Evolutionary conservation across 2,329 filamentous ascomycete species (phyloP).

Genomic region (Penicillium brevicompactum): DNA sequence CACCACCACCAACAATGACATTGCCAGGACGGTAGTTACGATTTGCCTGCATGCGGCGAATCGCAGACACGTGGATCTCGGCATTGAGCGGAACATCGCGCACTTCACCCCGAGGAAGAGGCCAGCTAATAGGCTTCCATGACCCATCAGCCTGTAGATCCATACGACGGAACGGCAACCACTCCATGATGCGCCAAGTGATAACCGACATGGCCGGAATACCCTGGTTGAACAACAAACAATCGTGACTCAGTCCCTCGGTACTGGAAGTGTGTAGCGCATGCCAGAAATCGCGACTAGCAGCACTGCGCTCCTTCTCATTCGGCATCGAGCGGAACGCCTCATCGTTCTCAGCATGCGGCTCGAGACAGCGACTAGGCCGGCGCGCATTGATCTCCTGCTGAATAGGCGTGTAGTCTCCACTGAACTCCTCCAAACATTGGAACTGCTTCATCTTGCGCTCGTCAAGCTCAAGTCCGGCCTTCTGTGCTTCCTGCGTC

Average conservation of each 20-base stretch:
- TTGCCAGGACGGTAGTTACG: constrained; percentile 73
- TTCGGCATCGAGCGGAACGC: constrained; percentile 16
- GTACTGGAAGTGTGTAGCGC: constrained; percentile 61
- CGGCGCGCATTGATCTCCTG: constrained; percentile 21
- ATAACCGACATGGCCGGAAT: constrained; percentile 59
- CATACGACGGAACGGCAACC: constrained; percentile 78
- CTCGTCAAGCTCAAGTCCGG: constrained; percentile 70
- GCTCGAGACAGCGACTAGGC: constrained; percentile 11
- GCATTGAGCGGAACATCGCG: constrained; percentile 73
- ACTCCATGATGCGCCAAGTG: constrained; percentile 79
- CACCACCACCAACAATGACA: constrained; percentile 76
- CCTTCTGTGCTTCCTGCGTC: constrained; percentile 64
- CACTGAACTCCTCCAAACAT: constrained; percentile 54
- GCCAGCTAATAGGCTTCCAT: constrained; percentile 81
- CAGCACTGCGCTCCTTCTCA: constrained; percentile 28
- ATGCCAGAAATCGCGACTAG: constrained; percentile 54
- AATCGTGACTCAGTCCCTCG: constrained; percentile 67
- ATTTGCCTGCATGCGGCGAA: constrained; percentile 69
- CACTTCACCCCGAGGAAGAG: constrained; percentile 74
- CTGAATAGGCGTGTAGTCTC: constrained; percentile 39
- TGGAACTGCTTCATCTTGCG: constrained; percentile 68
- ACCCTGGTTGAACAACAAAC: constrained; percentile 65
- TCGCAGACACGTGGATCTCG: constrained; percentile 72
- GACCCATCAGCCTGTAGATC: constrained; percentile 71
- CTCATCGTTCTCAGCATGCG: constrained; percentile 15